Conservation (phyloP, 768 basidiomycete genomes). For the Leccinum subgranulosum region DNA sequence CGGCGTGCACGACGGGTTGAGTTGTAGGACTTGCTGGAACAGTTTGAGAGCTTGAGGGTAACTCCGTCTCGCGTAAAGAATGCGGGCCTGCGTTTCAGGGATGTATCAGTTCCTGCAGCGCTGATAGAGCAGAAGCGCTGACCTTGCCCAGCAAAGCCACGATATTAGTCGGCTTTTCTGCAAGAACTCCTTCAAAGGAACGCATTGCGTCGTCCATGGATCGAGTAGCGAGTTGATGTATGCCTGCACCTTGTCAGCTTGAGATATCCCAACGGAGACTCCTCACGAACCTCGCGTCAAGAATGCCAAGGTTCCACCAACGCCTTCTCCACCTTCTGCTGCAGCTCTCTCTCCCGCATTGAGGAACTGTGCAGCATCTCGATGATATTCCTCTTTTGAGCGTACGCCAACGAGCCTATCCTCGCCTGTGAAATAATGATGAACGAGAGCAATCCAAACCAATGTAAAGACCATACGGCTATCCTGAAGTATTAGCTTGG, state of each 20-base stretch:
- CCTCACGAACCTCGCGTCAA: conserved; percentile 61
- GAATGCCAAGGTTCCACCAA: conserved; percentile 54
- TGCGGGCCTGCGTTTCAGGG: conserved; percentile 57
- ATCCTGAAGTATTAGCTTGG: conserved; percentile 69
- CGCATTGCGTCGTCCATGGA: conserved; percentile 79
- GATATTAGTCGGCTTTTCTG: conserved; percentile 78
- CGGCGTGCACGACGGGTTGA: conserved; percentile 76
- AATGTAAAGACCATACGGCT: conserved; percentile 53
- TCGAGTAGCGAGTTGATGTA: conserved; percentile 76
- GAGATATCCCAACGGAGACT: neutral
- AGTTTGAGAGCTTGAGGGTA: conserved; percentile 76
- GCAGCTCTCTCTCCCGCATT: conserved; percentile 57
- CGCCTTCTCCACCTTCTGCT: conserved; percentile 57
- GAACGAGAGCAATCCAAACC: neutral
- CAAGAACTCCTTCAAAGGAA: conserved; percentile 78
- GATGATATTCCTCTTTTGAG: conserved; percentile 64
- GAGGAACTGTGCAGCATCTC: conserved; percentile 65
- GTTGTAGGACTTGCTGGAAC: conserved; percentile 81
- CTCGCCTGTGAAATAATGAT: conserved; percentile 44
- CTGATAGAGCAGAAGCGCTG: conserved; percentile 1
- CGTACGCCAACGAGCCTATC: conserved; percentile 59
- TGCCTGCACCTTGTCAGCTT: conserved; percentile 45
- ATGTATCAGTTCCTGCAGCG: conserved; percentile 1
- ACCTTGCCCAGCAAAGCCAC: conserved; percentile 89
- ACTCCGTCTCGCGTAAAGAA: conserved; percentile 75